Conservation (phyloP, 208 protist species). For the Acanthamoeba royreba region DNA sequence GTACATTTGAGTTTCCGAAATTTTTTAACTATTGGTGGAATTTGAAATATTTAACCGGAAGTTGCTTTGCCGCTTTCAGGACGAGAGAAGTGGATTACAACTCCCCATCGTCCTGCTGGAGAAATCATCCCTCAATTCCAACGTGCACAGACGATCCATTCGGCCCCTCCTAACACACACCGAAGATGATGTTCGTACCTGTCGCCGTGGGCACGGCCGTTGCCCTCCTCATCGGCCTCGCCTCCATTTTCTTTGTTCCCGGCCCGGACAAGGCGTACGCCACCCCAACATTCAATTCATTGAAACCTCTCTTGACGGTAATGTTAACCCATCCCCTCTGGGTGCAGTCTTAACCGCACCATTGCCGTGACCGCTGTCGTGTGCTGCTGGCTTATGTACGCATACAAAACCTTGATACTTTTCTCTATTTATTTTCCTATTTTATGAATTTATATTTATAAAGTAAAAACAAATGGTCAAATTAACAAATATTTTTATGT, state of each 20-base stretch:
- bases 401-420: too few species aligned
- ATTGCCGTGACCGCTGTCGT: neutral
- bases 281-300: neutral
- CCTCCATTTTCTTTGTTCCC: neutral
- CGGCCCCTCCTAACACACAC: neutral
- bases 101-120: too few species aligned
- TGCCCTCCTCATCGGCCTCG: neutral
- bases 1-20: too few species aligned
- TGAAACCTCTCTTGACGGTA: neutral
- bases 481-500: neutral
- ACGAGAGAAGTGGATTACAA: too few species aligned
- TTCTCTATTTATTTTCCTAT: too few species aligned
- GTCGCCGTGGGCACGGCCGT: neutral
- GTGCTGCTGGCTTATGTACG: neutral
- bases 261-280: neutral
- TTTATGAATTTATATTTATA: neutral
- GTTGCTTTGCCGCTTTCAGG: too few species aligned
- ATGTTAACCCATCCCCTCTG: neutral
- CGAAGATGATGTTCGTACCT: neutral
- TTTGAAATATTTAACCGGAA: too few species aligned
- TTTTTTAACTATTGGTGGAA: too few species aligned
- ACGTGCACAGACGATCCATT: too few species aligned
- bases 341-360: neutral
- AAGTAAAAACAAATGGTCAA: too few species aligned
- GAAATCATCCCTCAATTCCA: too few species aligned